Base-by-base conservation (phyloP, 1,284 basidiomycete species). In the Entoloma clypeatum region DNA sequence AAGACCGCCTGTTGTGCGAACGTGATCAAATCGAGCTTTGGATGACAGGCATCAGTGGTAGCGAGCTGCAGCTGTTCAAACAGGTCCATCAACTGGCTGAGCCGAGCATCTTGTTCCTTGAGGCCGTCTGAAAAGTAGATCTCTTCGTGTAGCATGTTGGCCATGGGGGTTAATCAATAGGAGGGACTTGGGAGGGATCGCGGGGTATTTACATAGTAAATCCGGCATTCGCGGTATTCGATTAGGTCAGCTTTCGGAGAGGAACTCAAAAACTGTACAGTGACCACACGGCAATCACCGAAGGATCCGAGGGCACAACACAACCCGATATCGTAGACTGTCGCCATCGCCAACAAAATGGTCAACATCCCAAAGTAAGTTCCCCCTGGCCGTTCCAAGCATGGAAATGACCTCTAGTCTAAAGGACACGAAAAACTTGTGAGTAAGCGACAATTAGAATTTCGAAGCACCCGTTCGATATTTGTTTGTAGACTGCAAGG, bases 331-430 rank as follows among this genome's bases (percentile, higher is more conserved):
- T n/a, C n/a, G n/a, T n/a, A n/a, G n/a, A n/a, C n/a, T n/a, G 55
- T 56, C 60, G 54, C 53, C 58, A 56, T 54, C 66, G 63, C 56
- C 66, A 65, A 57, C 70, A 77, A 79, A 65, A 88, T 92, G 88
- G 89, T 92, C 71, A 92, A 92, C 77, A 81, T 92, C 57, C 89
- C 88, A 62, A 92, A 92, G 88, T 88, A 56, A 55, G 86, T 76
- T 26, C 38, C 31, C 13, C 24, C 27, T 48, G 9, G 27, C 23
- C 34, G 33, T 25, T 43, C n/a, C 36, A 36, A 35, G 25, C 26
- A 22, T 49, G 25, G 53, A 66, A 47, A 63, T 43, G 9, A 47
- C 23, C 16, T 7, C 13, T 28, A 10, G 30, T 39, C 43, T 40
- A 7, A 47, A 89, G 86, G 72, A 89, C 86, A 57, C 85, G 86